phyloP scores from a whole-genome alignment of 1,139 yeast genomes.

The Geotrichum candidum region DNA sequence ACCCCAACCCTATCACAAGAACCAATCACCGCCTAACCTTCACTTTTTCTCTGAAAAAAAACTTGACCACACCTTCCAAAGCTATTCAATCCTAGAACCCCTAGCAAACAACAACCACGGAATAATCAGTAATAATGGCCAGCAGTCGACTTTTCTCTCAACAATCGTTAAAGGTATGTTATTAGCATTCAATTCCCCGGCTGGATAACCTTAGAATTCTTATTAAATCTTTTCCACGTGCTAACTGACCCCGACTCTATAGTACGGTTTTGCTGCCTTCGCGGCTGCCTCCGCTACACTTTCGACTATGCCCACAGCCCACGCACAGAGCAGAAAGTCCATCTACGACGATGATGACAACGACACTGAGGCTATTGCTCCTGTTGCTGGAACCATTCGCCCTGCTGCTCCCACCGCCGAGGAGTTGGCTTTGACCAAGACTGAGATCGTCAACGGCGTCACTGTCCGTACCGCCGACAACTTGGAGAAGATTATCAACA shows the following conservation, averaged over 20 bases:
- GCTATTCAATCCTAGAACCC: neutral
- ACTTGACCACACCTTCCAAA: neutral
- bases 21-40: neutral
- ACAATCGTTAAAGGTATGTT: constrained; percentile 11
- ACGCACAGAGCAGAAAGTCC: constrained; percentile 37
- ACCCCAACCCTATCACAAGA: neutral
- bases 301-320: constrained; percentile 23
- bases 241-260: neutral
- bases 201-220: neutral
- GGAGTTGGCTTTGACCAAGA: constrained; percentile 29
- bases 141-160: constrained; percentile 12
- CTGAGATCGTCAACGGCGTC: constrained; percentile 50
- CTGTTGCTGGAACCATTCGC: constrained; percentile 53
- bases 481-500: constrained; percentile 46
- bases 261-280: constrained; percentile 12
- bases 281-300: constrained; percentile 12
- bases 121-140: constrained; percentile 7
- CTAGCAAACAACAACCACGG: neutral
- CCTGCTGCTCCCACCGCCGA: constrained; percentile 47
- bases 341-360: constrained; percentile 52
- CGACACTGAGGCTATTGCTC: constrained; percentile 32
- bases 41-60: neutral
- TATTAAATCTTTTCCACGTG: neutral
- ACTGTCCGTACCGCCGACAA: constrained; percentile 49
- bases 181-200: neutral